These are phyloP conservation scores for Capsella rubella DNA, from an alignment of 441 rosid genomes.

Conservation along the genomic window DNA sequence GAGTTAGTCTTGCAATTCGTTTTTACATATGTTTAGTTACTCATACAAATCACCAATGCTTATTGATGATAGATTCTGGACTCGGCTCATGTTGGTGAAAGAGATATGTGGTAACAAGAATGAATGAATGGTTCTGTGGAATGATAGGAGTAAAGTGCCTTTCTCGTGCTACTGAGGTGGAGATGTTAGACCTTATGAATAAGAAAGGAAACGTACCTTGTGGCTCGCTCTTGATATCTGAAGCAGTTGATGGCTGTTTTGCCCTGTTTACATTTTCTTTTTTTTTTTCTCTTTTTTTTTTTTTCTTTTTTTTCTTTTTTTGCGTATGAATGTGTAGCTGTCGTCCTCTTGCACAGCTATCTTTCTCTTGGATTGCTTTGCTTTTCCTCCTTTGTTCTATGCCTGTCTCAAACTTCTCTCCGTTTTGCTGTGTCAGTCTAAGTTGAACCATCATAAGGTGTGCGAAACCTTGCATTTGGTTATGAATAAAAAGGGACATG, in stretches of 20 bases:
- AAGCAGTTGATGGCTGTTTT: constrained; percentile 42
- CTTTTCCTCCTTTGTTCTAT: constrained; percentile 15
- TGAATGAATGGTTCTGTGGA: constrained; percentile 43
- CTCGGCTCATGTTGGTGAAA: constrained; percentile 45
- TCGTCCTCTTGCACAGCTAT: constrained; percentile 33
- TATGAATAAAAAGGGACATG: constrained; percentile 24
- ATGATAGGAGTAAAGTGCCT: constrained; percentile 42
- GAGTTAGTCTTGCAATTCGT: constrained; percentile 15
- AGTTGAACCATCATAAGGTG: constrained; percentile 27
- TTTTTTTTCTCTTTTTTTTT: no score
- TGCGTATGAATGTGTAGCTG: constrained; percentile 22
- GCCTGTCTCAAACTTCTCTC: constrained; percentile 17
- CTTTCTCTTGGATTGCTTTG: constrained; percentile 19
- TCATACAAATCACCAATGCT: constrained; percentile 11
- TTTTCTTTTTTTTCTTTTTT: no score
- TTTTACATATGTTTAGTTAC: constrained; percentile 20
- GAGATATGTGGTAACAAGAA: constrained; percentile 47
- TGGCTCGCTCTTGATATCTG: constrained; percentile 45
- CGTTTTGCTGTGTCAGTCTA: constrained; percentile 21
- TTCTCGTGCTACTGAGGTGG: constrained; percentile 46
- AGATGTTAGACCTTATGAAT: constrained; percentile 43
- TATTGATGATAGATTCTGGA: constrained; percentile 41
- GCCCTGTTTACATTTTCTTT: constrained; percentile 13
- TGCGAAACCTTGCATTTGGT: constrained; percentile 14
- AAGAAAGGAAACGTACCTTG: constrained; percentile 42